Conservation (phyloP, 1,139 yeast species). For the Debaryomycetaceae sp. region DNA sequence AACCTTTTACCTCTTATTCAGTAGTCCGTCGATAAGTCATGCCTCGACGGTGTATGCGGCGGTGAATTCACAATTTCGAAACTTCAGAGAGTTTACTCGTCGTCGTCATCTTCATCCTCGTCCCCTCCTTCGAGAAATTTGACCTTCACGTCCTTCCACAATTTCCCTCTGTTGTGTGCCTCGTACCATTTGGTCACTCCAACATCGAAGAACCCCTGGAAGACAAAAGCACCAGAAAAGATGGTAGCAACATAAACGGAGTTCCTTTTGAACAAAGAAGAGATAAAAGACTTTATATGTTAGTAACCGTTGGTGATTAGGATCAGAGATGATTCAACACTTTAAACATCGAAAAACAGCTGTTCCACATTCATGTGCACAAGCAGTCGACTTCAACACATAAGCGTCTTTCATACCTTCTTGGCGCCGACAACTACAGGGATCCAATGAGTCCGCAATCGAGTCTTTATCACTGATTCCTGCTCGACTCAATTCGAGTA, state of each 20-base stretch:
- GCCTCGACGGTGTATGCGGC: neutral
- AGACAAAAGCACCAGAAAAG: conserved; percentile 82
- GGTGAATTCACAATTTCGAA: neutral
- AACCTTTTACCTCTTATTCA: too few species aligned
- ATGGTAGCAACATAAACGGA: conserved; percentile 83
- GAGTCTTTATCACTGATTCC: too few species aligned
- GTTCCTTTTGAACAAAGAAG: conserved; percentile 84
- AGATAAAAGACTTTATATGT: conserved; percentile 14
- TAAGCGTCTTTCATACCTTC: too few species aligned
- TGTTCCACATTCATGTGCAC: neutral
- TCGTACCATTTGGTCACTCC: conserved; percentile 83
- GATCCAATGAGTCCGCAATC: too few species aligned
- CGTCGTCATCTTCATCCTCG: conserved; percentile 55
- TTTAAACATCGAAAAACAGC: neutral
- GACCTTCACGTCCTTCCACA: conserved; percentile 91
- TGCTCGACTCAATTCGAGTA: too few species aligned
- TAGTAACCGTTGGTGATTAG: conserved; percentile 7
- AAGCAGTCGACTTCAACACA: neutral
- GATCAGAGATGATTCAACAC: neutral
- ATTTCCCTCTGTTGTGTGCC: conserved; percentile 87
- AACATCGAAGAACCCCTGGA: conserved; percentile 81
- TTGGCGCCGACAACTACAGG: too few species aligned
- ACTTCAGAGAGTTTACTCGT: conserved; percentile 1
- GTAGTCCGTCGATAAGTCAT: too few species aligned
- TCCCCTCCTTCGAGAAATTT: conserved; percentile 57